These are phyloP conservation scores for Aspergillus amoenus DNA, from an alignment of 2,329 filamentous ascomycete genomes.

Conservation along the genomic window DNA sequence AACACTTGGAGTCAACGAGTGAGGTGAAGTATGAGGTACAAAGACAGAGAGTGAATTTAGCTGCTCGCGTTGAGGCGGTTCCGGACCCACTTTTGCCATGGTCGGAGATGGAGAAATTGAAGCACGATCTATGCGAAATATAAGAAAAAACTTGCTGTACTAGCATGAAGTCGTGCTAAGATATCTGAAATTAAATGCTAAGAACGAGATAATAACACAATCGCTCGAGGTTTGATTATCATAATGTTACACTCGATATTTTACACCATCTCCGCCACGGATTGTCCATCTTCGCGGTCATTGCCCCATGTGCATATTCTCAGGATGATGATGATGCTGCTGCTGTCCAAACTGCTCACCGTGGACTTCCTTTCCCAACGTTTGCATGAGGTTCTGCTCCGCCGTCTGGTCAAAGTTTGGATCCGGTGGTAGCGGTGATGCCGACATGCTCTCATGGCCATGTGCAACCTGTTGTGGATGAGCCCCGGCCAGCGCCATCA, in stretches of 20 bases:
- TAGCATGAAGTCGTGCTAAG: background rate
- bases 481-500: conserved; percentile 48
- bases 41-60: conserved; percentile 1
- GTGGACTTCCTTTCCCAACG: conserved; percentile 43
- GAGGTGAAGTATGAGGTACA: background rate
- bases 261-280: background rate
- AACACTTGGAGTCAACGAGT: background rate
- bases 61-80: background rate
- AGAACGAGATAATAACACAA: background rate
- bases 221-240: background rate
- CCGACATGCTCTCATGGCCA: conserved; percentile 38
- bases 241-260: conserved; percentile 5
- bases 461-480: conserved; percentile 34
- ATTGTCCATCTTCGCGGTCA: conserved; percentile 10
- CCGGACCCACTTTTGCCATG: conserved; percentile 5
- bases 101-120: background rate
- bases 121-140: background rate
- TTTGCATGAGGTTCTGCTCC: conserved; percentile 46
- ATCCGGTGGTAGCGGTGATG: conserved; percentile 37
- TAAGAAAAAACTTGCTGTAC: too few species aligned
- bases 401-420: conserved; percentile 40
- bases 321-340: conserved; percentile 32
- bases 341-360: conserved; percentile 36
- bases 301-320: conserved; percentile 36
- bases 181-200: background rate